These are phyloP conservation scores for Rhodotorula sp. DNA, from an alignment of 1,284 basidiomycete species.

Conservation along the genomic window DNA sequence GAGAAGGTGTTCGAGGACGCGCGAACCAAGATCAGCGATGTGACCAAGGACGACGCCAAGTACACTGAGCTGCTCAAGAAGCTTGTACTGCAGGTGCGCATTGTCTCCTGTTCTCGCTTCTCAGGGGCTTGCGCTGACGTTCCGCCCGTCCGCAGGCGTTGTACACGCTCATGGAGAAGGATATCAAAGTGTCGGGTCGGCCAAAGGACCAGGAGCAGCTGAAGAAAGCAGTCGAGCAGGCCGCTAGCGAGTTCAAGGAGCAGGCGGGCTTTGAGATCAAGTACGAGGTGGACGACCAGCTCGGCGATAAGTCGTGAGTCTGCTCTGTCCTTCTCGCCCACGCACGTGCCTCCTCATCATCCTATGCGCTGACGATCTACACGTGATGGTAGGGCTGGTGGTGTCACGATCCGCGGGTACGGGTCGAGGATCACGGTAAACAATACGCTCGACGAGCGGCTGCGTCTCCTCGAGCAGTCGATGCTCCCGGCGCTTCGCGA, in stretches of 20 bases:
- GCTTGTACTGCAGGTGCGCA: conserved; percentile 72
- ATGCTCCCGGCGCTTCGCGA: conserved; percentile 89
- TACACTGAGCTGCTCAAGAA: conserved; percentile 78
- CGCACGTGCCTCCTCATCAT: not conserved
- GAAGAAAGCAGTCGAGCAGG: conserved; percentile 64
- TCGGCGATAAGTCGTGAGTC: conserved; percentile 72
- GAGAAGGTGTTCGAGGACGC: conserved; percentile 83
- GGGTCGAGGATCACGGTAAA: conserved; percentile 78
- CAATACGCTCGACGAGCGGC: conserved; percentile 86
- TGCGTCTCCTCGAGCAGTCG: conserved; percentile 83
- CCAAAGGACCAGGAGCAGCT: conserved; percentile 63
- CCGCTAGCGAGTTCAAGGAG: conserved; percentile 67
- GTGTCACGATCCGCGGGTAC: conserved; percentile 73
- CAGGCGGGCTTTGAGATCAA: conserved; percentile 71
- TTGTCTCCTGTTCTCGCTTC: not conserved
- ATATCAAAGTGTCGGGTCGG: conserved; percentile 65
- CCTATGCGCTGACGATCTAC: not conserved
- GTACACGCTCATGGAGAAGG: conserved; percentile 68
- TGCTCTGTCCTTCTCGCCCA: not conserved
- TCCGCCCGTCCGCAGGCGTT: conserved; percentile 54
- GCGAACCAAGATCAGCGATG: conserved; percentile 64
- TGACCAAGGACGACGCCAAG: conserved; percentile 69
- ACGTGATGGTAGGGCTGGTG: conserved; percentile 66
- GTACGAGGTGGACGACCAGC: conserved; percentile 64
- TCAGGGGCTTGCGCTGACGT: not conserved